Conservation (phyloP, 1,284 basidiomycete genomes). For the Fomitopsis betulina region DNA sequence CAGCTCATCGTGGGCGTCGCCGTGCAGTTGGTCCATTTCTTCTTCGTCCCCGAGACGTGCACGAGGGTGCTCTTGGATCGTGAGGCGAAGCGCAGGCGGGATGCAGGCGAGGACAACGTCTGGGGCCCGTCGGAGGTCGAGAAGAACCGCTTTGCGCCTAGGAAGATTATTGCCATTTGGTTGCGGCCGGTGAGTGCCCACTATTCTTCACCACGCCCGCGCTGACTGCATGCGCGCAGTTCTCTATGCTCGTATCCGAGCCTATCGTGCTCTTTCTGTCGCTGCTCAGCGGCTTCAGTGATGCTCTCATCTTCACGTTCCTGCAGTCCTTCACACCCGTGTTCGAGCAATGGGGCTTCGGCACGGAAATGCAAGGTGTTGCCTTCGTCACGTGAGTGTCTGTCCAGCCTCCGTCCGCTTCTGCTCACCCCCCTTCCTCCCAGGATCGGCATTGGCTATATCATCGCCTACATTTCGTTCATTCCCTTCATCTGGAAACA, state of each 20-base stretch:
- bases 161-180: conserved; percentile 1
- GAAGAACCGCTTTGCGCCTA: neutral
- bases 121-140: neutral
- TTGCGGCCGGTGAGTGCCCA: neutral
- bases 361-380: neutral
- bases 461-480: neutral
- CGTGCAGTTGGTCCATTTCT: neutral
- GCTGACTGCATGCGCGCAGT: neutral
- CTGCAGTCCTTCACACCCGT: neutral
- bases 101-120: neutral
- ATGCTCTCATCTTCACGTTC: conserved; percentile 1
- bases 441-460: neutral
- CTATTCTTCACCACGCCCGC: neutral
- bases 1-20: neutral
- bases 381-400: neutral
- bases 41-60: conserved; percentile 1
- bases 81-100: neutral
- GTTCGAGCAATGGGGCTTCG: neutral
- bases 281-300: neutral
- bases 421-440: neutral
- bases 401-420: neutral
- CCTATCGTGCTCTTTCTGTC: conserved; percentile 1
- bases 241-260: neutral
- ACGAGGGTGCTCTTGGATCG: neutral
- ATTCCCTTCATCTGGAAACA: neutral